Evolutionary conservation across 495 filamentous ascomycete genomes (phyloP).

Genomic region (Aspergillus kassunensis): DNA sequence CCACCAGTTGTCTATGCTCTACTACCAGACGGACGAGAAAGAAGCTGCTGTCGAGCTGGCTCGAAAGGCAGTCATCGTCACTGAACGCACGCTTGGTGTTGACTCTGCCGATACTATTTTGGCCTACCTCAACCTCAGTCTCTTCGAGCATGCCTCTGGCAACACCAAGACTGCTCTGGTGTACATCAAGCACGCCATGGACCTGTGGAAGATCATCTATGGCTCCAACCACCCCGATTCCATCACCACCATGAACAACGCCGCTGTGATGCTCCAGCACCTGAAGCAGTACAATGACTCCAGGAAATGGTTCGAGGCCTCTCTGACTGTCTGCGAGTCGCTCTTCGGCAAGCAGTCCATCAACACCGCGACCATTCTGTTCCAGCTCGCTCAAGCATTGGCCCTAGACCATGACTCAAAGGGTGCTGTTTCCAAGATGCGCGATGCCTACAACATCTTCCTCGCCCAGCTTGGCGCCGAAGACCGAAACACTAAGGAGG

Average conservation of each 20-base stretch:
- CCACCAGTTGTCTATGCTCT: conserved; percentile 89
- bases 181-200: conserved; percentile 88
- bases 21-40: conserved; percentile 95
- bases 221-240: conserved; percentile 91
- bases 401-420: conserved; percentile 91
- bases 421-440: conserved; percentile 85
- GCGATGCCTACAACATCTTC: conserved; percentile 95
- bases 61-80: conserved; percentile 92
- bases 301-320: conserved; percentile 93
- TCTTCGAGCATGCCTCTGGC: conserved; percentile 90
- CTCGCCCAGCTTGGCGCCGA: conserved; percentile 73
- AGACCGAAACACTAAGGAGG: conserved; percentile 93
- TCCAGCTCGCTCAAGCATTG: conserved; percentile 93
- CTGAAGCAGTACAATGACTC: conserved; percentile 90
- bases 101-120: conserved; percentile 92
- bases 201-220: conserved; percentile 96
- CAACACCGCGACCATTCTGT: conserved; percentile 91
- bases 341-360: conserved; percentile 83
- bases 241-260: conserved; percentile 98
- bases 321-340: conserved; percentile 78
- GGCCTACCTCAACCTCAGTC: conserved; percentile 88
- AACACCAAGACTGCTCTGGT: conserved; percentile 79
- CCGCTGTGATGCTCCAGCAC: conserved; percentile 95
- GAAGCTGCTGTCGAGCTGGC: conserved; percentile 90
- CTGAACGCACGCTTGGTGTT: conserved; percentile 89